Evolutionary conservation across 495 filamentous ascomycete species (phyloP), one percentile per base, ranked within the genome.

Genomic region (Neurospora terricola): DNA sequence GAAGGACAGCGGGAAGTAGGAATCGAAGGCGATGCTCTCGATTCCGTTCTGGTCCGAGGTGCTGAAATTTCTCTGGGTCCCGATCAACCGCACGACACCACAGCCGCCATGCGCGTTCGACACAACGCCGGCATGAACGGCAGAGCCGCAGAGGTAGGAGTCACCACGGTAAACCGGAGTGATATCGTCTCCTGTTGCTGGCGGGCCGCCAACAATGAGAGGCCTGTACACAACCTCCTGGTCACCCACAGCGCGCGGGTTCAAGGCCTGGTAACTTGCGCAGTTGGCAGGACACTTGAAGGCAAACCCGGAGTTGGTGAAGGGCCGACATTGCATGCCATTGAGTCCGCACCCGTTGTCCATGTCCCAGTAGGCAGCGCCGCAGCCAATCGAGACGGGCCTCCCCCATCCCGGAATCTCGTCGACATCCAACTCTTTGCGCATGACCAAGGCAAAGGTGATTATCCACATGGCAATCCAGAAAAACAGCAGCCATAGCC

Each of bases 221-320:
- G 89, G 86, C 71, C 84, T 82, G 77, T 95, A 96, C 48, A 88
- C 85, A 71, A 93, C 82, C 39, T 91, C 89, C 76, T 92, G 86
- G 40, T 88, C 88, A 14, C 94, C 94, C 21, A 97, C 91, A 2
- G 90, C 90, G 73, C 90, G 86, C 14, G 91, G 90, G 71, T 94
- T 91, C 69, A 92, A 81, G 23, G 94, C 85, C 77, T 86, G 86
- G 42, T 87, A 83, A 74, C 87, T 86, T 34, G 84, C 83, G 79
- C 94, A 97, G 77, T 90, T 91, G 3, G 91, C 91, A 36, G 93
- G 92, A 77, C 94, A 97, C 69, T 90, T 86, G 79, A 97, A 97
- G 16, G 92, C 86, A 73, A 91, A 87, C 2, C 86, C 88, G 69
- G 86, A 86, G 71, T 88, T 87, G 54, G 85, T 86, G 77, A 97